Conservation (phyloP, 2,329 filamentous ascomycete genomes). For the Sporothrix protearum region DNA sequence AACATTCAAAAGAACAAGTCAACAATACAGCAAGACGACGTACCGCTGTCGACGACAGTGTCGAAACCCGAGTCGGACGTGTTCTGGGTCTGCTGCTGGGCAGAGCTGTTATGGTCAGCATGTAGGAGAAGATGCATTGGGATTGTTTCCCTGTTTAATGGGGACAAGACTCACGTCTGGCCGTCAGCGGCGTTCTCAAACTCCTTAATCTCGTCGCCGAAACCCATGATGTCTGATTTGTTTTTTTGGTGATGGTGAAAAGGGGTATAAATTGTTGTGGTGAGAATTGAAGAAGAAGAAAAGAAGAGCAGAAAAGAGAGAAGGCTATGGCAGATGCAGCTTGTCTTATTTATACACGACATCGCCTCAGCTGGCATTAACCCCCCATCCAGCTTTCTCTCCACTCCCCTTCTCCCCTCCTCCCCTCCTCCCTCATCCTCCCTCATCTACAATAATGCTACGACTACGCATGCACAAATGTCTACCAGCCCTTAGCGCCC, state of each 20-base stretch:
- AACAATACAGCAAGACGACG: not conserved
- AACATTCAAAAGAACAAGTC: not conserved
- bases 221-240: constrained; percentile 27
- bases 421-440: not conserved
- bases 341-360: constrained; percentile 15
- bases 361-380: not conserved
- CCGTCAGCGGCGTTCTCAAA: constrained; percentile 35
- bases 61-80: constrained; percentile 35
- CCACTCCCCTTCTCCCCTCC: not conserved
- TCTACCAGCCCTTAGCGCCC: not conserved
- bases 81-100: constrained; percentile 34
- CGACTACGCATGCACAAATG: not conserved
- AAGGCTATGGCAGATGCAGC: not conserved
- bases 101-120: constrained; percentile 28
- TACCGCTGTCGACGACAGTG: constrained; percentile 37
- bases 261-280: not conserved
- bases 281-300: not conserved
- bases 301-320: not conserved
- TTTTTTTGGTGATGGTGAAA: constrained; percentile 2
- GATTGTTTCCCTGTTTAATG: no score
- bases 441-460: not conserved
- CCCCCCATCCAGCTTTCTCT: not conserved
- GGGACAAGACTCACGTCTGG: constrained; percentile 28
- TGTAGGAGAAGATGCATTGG: no score
- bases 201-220: constrained; percentile 35